These are phyloP conservation scores for Cinnamomum micranthum DNA, from an alignment of 164 flowering plant genomes.

Conservation along the genomic window DNA sequence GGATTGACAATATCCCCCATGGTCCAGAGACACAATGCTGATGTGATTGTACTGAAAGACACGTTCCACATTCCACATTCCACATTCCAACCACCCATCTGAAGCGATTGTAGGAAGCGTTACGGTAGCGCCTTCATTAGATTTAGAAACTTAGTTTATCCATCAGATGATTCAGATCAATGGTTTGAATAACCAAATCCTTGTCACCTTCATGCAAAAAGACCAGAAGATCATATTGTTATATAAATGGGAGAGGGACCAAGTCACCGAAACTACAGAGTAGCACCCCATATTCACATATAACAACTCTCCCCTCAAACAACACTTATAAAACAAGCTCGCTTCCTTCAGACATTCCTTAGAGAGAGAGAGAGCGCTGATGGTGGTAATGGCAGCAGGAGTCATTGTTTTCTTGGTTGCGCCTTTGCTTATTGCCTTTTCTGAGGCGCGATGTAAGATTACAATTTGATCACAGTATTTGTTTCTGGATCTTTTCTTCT, in stretches of 20 bases:
- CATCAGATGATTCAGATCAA: no score
- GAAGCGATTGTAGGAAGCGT: no score
- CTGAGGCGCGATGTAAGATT: constrained; percentile 1
- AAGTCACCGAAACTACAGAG: not conserved
- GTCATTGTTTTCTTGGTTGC: constrained; percentile 1
- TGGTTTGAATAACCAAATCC: no score
- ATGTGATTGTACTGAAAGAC: no score
- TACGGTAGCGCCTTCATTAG: no score
- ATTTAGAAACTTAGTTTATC: no score
- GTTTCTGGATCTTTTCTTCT: not conserved
- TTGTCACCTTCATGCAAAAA: no score
- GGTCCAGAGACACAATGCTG: no score
- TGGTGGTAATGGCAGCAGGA: constrained; percentile 1
- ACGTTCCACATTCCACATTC: no score
- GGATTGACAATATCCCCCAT: no score
- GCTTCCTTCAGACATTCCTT: not conserved
- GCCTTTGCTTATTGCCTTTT: not conserved
- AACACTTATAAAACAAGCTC: not conserved
- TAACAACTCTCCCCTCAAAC: not conserved
- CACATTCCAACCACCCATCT: no score
- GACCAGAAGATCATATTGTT: no score
- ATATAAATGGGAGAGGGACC: not conserved
- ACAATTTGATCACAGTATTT: not conserved
- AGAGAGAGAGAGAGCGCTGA: not conserved
- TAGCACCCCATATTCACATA: not conserved